These are phyloP conservation scores for Dothideomycetidae sp. DNA, from an alignment of 2,329 filamentous ascomycete species.

Conservation along the genomic window DNA sequence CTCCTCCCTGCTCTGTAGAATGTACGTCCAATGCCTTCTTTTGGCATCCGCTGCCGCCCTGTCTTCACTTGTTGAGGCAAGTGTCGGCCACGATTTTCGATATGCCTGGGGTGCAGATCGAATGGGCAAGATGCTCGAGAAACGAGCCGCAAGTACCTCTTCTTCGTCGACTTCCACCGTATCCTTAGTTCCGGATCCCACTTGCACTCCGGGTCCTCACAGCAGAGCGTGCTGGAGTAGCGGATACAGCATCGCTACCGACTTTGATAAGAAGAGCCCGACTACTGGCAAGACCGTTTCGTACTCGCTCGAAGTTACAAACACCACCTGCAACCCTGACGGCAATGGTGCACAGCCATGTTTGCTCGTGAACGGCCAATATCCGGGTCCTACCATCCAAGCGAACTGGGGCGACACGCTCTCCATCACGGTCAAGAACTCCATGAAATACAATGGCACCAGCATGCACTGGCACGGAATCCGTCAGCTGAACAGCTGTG, in stretches of 20 bases:
- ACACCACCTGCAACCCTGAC: conserved; percentile 27
- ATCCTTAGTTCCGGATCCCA: conserved; percentile 14
- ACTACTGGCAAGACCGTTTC: conserved; percentile 24
- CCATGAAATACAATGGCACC: conserved; percentile 39
- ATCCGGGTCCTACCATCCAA: conserved; percentile 50
- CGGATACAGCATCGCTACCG: conserved; percentile 31
- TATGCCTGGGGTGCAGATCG: conserved; percentile 12
- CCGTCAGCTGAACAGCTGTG: conserved; percentile 39
- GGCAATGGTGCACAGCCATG: conserved; percentile 21
- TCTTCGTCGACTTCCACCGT: conserved; percentile 3
- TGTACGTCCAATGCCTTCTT: conserved; percentile 11
- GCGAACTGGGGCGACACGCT: conserved; percentile 35
- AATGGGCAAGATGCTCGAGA: conserved; percentile 12
- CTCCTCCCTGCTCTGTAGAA: background rate
- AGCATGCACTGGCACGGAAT: conserved; percentile 49
- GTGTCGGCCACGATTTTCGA: conserved; percentile 3
- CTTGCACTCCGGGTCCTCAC: conserved; percentile 27
- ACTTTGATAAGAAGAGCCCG: conserved; percentile 31
- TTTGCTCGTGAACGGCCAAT: conserved; percentile 47
- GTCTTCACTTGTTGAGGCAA: conserved; percentile 10
- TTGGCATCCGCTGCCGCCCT: conserved; percentile 10
- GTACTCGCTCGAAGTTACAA: conserved; percentile 23
- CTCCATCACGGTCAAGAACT: conserved; percentile 41
- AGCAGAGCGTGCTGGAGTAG: conserved; percentile 30
- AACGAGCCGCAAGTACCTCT: conserved; percentile 1